Evolutionary conservation across 2,329 filamentous ascomycete species (phyloP), one percentile per base, ranked within the genome.

Genomic region (Canariomyces notabilis): DNA sequence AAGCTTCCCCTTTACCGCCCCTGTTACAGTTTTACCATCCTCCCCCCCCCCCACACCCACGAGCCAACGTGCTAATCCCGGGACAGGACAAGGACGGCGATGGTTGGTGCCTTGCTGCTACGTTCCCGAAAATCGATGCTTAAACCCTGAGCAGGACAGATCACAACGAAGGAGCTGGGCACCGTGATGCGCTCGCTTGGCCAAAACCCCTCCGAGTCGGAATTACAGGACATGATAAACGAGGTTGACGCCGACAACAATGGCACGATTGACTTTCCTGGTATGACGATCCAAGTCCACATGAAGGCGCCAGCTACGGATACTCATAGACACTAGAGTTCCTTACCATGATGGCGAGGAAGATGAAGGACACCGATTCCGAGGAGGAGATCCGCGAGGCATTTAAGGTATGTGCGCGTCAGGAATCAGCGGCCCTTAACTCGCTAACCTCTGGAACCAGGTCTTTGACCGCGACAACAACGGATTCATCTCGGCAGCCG

Each of bases 161-260:
- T 93, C 72, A 93, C 87, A 60, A 91, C 87, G 66, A 91, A 91
- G 76, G 87, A 93, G 73, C 74, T 93, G 59, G 87, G 87, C 59
- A 93, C 87, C 44, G 87, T 93, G 63, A 93, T 93, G 87, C 84
- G 87, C 71, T 93, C 87, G 47, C 79, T 93, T 50, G 87, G 87
- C 62, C 87, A 93, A 72, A 93, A 93, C 72, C 87, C 87, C 48
- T 91, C 87, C 58, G 87, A 93, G 74, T 89, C 87, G 51, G 87
- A 93, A 71, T 75, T 93, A 56, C 87, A 93, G 72, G 87, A 93
- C 65, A 93, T 93, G 87, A 93, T 93, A 74, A 91, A 93, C 71
- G 87, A 93, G 74, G 87, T 93, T 55, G 87, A 93, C 62, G 87
- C 87, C 61, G 87, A 93, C 73, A 93, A 91, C 79, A 93, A 91